These are phyloP conservation scores for Puccinia coronata DNA, from an alignment of 1,284 basidiomycete species.

Conservation along the genomic window DNA sequence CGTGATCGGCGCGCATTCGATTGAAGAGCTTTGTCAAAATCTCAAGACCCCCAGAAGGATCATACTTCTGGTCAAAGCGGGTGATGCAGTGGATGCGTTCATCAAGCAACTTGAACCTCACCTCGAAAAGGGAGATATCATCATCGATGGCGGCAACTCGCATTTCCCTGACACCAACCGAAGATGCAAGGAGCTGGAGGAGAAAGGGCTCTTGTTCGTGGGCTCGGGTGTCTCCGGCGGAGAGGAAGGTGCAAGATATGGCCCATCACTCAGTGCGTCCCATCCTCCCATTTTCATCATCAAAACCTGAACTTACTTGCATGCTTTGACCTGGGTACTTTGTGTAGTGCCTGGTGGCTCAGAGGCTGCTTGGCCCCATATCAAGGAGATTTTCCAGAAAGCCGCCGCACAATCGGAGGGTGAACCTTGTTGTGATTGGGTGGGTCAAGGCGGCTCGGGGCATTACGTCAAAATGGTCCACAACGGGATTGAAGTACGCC, in stretches of 20 bases:
- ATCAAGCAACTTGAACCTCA: slow-evolving; percentile 65
- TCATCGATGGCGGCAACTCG: slow-evolving; percentile 99
- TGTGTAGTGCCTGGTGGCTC: slow-evolving; percentile 85
- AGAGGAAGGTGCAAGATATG: slow-evolving; percentile 97
- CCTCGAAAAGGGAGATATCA: slow-evolving; percentile 76
- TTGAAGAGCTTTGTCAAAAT: slow-evolving; percentile 74
- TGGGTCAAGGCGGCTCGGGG: slow-evolving; percentile 88
- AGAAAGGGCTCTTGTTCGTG: slow-evolving; percentile 92
- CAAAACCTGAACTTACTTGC: not conserved
- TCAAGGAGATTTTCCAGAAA: slow-evolving; percentile 99
- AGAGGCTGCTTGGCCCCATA: slow-evolving; percentile 86
- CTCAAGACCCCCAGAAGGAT: slow-evolving; percentile 71
- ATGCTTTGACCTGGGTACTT: not conserved
- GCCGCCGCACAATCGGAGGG: slow-evolving; percentile 92
- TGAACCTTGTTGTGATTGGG: slow-evolving; percentile 99
- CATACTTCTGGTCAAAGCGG: slow-evolving; percentile 84
- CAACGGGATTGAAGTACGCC: slow-evolving; percentile 68
- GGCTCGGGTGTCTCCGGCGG: slow-evolving; percentile 99
- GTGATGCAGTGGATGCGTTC: slow-evolving; percentile 66
- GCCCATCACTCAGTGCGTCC: slow-evolving; percentile 77
- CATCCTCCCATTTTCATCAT: not conserved
- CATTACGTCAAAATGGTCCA: slow-evolving; percentile 99
- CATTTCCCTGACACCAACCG: slow-evolving; percentile 99
- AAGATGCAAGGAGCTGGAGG: slow-evolving; percentile 86
- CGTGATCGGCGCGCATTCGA: slow-evolving; percentile 82